Percentiles rank a stretch among this genome's conserved stretches.
These are phyloP conservation scores for Cryptosporidium muris DNA, from an alignment of 169 alveolate genomes.

Conservation along the genomic window DNA sequence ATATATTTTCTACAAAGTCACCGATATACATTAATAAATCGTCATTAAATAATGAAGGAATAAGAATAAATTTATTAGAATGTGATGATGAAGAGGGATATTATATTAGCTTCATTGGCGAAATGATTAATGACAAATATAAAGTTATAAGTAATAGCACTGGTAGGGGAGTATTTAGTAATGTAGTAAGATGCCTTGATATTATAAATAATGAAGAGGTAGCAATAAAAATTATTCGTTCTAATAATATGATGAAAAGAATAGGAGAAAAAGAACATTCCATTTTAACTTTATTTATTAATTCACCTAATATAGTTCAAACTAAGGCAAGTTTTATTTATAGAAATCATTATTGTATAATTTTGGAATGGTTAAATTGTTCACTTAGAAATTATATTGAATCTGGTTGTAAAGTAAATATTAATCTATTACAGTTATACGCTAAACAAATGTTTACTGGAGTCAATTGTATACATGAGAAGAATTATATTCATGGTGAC, in stretches of 20 bases:
- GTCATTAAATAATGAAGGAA: neutral
- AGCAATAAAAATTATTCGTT: constrained; percentile 85
- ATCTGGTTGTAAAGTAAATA: constrained; percentile 9
- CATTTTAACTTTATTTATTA: constrained; percentile 82
- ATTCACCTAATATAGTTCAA: constrained; percentile 85
- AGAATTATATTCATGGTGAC: constrained; percentile 41
- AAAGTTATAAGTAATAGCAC: constrained; percentile 79
- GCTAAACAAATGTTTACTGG: constrained; percentile 51
- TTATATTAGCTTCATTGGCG: constrained; percentile 80
- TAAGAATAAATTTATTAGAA: constrained; percentile 22
- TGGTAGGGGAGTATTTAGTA: constrained; percentile 90
- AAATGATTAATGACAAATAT: constrained; percentile 84
- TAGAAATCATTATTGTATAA: constrained; percentile 89
- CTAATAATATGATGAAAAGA: constrained; percentile 89
- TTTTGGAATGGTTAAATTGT: constrained; percentile 91
- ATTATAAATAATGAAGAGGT: constrained; percentile 75
- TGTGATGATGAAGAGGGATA: constrained; percentile 69
- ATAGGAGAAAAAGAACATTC: constrained; percentile 90
- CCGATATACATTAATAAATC: neutral
- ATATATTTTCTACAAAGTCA: constrained; percentile 1
- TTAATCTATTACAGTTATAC: neutral
- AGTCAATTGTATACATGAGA: constrained; percentile 35
- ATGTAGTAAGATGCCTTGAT: constrained; percentile 83
- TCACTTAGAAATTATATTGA: constrained; percentile 81
- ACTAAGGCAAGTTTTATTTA: constrained; percentile 81